Conservation (phyloP, 495 filamentous ascomycete genomes). For the Hyaloscypha hepaticicola region DNA sequence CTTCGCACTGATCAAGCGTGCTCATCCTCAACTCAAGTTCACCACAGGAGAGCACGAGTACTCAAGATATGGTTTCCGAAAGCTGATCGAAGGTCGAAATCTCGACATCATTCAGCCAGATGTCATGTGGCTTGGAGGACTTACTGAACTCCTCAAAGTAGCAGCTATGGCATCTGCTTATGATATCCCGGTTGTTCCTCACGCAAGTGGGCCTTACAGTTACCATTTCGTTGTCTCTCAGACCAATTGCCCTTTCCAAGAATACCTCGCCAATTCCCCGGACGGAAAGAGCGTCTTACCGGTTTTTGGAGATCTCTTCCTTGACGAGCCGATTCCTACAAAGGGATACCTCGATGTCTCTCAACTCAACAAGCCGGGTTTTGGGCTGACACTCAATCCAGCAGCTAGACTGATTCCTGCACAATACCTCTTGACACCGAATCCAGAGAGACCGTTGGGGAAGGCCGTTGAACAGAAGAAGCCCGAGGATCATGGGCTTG, state of each 20-base stretch:
- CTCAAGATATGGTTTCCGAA: slow-evolving; percentile 88
- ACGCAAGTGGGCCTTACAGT: slow-evolving; percentile 87
- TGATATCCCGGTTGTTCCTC: slow-evolving; percentile 91
- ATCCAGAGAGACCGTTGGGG: slow-evolving; percentile 59
- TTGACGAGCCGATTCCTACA: slow-evolving; percentile 85
- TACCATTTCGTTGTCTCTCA: slow-evolving; percentile 94
- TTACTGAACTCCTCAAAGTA: slow-evolving; percentile 89
- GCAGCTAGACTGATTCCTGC: slow-evolving; percentile 75
- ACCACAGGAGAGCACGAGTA: slow-evolving; percentile 96
- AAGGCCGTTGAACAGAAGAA: slow-evolving; percentile 18
- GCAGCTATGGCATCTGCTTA: slow-evolving; percentile 87
- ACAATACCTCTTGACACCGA: slow-evolving; percentile 65
- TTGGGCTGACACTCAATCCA: slow-evolving; percentile 84
- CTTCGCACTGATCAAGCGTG: slow-evolving; percentile 81
- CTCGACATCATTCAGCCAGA: slow-evolving; percentile 92
- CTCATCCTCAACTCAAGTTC: slow-evolving; percentile 88
- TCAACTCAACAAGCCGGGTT: slow-evolving; percentile 84
- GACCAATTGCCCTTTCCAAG: slow-evolving; percentile 88
- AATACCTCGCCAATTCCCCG: slow-evolving; percentile 88
- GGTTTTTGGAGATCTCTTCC: slow-evolving; percentile 87
- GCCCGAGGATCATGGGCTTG: slow-evolving; percentile 8
- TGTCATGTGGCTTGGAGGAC: slow-evolving; percentile 93
- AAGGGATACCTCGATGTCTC: slow-evolving; percentile 77
- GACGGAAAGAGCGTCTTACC: slow-evolving; percentile 86
- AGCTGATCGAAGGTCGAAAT: slow-evolving; percentile 87